Conservation (phyloP, 495 filamentous ascomycete genomes). For the Annulohypoxylon bovei region DNA sequence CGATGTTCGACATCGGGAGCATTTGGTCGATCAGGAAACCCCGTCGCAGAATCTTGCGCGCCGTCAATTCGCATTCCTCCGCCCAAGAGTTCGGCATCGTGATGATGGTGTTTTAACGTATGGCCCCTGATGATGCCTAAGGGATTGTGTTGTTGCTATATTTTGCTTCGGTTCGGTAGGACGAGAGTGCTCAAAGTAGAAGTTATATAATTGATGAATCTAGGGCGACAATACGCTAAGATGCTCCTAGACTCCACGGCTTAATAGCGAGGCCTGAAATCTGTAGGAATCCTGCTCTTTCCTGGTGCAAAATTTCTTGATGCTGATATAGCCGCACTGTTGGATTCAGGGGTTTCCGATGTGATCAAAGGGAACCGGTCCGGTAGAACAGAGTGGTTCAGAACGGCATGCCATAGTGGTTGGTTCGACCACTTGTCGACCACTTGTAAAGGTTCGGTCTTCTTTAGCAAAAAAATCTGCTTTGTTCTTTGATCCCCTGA, state of each 20-base stretch:
- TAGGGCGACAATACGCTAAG: background rate
- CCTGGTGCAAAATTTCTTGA: background rate
- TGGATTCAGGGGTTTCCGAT: background rate
- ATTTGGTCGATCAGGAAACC: conserved; percentile 20
- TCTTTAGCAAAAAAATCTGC: background rate
- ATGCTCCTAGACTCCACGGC: background rate
- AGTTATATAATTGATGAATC: background rate
- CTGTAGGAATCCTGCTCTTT: background rate
- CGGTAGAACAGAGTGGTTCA: background rate
- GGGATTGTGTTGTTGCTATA: background rate
- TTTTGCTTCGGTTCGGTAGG: background rate
- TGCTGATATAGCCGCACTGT: background rate
- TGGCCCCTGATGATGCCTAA: background rate
- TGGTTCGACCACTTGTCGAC: background rate
- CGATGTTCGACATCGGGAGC: conserved; percentile 10
- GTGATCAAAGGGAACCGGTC: background rate
- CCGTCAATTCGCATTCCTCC: conserved; percentile 17
- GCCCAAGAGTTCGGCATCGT: conserved; percentile 7
- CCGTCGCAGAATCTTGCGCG: conserved; percentile 20
- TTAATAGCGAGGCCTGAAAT: background rate
- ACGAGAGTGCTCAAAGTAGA: background rate
- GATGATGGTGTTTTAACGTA: background rate
- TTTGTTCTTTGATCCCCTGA: conserved; percentile 11
- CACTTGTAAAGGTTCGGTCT: background rate
- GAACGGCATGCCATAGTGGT: background rate